Base-by-base conservation (phyloP, 2,329 filamentous ascomycete species). In the Botrytis squamosa region DNA sequence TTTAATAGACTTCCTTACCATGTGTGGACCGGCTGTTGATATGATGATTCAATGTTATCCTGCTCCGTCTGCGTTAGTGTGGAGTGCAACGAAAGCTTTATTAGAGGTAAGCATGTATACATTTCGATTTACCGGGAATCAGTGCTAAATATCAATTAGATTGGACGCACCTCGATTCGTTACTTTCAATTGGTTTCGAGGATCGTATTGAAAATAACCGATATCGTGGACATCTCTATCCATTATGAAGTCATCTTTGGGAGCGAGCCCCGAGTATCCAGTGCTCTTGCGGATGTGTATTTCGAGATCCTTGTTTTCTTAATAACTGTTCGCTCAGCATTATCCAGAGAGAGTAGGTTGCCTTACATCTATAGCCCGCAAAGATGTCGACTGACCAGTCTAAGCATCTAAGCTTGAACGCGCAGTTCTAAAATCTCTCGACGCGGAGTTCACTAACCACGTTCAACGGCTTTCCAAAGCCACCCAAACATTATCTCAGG, bases 331-430 rank as follows among this genome's bases (percentile, higher is more conserved):
- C 71, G 52, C 38, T 20, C 38, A 22, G 71, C 71, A 10, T 69
- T 69, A 33, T 60, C 52, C n/a, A 72, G 10, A 60, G 40, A 36
- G 14, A 49, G 71, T 72, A 72, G 33, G 71, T 72, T 25, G 36
- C n/a, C 16, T 29, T 18, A 25, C 16, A 38, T n/a, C 38, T 7
- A n/a, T 14, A 64, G 16, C 40, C 38, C 20, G n/a, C 36, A 42
- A 59, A 25, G 9, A 60, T 38, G 5, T 40, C 36, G 5, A 20
- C 52, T 65, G 52, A 57, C 52, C 40, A n/a, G 10, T 29, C 29
- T 42, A 36, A 72, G 71, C 71, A 49, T 60, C 69, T 22, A 72
- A 69, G 64, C 65, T 72, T 59, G 71, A 67, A 9, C 71, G 63
- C 42, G 62, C 29, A 36, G 38, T 69, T 46, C 25, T 72, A 25